Conservation (phyloP, 2,329 filamentous ascomycete species). For the Fusarium hostae region DNA sequence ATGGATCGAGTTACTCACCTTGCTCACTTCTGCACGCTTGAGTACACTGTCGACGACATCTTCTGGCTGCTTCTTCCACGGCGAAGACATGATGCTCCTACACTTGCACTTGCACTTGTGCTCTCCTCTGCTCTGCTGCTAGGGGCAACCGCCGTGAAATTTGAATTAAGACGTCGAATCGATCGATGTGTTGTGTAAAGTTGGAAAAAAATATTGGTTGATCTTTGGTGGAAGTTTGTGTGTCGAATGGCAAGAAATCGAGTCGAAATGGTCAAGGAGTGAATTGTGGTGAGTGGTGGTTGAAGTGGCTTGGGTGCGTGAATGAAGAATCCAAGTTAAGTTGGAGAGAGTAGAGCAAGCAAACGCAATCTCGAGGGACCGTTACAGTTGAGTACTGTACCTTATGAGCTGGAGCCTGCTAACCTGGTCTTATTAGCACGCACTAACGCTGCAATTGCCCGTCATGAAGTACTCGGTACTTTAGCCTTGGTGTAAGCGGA, state of each 20-base stretch:
- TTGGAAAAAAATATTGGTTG: not conserved
- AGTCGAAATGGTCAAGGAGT: slow-evolving; percentile 25
- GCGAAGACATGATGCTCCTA: slow-evolving; percentile 63
- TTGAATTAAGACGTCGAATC: slow-evolving; percentile 3
- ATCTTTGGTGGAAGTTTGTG: not conserved
- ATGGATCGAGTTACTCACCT: slow-evolving; percentile 61
- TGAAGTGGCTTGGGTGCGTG: slow-evolving; percentile 20
- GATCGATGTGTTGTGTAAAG: not conserved
- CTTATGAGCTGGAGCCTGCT: slow-evolving; percentile 24
- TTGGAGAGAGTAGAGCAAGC: slow-evolving; percentile 19
- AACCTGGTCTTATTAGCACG: slow-evolving; percentile 17
- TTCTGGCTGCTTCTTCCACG: slow-evolving; percentile 72
- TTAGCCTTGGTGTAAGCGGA: not conserved
- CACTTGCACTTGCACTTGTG: slow-evolving; percentile 27
- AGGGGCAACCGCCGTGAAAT: slow-evolving; percentile 34
- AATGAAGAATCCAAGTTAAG: slow-evolving; percentile 25
- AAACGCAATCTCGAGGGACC: slow-evolving; percentile 22
- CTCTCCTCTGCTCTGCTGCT: slow-evolving; percentile 35
- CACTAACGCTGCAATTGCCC: slow-evolving; percentile 24
- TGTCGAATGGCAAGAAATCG: slow-evolving; percentile 17
- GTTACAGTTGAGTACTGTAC: slow-evolving; percentile 20
- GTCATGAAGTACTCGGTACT: slow-evolving; percentile 25
- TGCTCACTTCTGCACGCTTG: slow-evolving; percentile 79
- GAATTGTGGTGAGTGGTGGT: slow-evolving; percentile 30
- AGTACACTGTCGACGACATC: slow-evolving; percentile 75